Evolutionary conservation across 441 rosid species (phyloP).

Genomic region (Syzygium syzygioides): DNA sequence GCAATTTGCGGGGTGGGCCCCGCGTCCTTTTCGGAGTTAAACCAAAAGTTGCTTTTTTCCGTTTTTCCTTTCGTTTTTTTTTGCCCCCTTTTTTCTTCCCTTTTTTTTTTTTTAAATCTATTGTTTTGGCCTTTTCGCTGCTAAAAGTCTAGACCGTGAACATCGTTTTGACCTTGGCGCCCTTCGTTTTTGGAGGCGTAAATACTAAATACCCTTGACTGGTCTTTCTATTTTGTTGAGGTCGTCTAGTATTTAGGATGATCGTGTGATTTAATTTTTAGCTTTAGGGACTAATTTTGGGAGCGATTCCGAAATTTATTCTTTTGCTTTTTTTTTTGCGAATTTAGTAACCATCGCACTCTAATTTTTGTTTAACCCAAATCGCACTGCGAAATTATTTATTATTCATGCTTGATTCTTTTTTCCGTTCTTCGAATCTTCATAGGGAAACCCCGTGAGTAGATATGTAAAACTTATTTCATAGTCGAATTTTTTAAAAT

Average conservation of each 20-base stretch:
- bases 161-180: background rate
- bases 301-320: background rate
- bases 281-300: background rate
- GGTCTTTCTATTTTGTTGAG: background rate
- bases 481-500: background rate
- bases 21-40: background rate
- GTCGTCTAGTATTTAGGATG: background rate
- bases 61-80: background rate
- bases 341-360: background rate
- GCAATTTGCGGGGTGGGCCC: background rate
- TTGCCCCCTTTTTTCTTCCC: background rate
- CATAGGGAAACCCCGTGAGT: rapidly evolving
- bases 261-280: background rate
- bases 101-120: background rate
- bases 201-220: background rate
- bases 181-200: background rate
- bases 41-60: background rate
- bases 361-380: no score
- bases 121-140: no score
- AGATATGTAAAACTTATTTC: background rate
- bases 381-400: no score
- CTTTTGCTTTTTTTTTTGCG: background rate
- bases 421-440: background rate
- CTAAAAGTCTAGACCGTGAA: background rate
- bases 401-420: background rate